Evolutionary conservation across 2,329 filamentous ascomycete genomes (phyloP).

Genomic region (Cadophora luteo-olivacea): DNA sequence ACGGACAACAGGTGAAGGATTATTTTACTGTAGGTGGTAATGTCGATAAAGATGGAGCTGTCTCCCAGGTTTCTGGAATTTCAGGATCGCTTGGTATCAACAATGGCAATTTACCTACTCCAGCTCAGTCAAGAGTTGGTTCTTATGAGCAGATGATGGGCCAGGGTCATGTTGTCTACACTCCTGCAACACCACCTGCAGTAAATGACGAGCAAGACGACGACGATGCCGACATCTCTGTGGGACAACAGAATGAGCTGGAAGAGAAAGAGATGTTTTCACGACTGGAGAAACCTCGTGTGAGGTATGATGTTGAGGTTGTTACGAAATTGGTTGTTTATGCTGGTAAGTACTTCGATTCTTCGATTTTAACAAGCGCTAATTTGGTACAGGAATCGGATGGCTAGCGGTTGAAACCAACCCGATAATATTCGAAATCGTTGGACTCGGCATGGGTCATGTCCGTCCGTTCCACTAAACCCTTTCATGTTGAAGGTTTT

Average conservation of each 20-base stretch:
- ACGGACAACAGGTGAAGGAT: conserved; percentile 25
- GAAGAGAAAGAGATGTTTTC: conserved; percentile 84
- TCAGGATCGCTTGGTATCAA: conserved; percentile 50
- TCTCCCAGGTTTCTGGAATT: conserved; percentile 49
- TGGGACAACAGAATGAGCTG: conserved; percentile 55
- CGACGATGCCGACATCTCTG: conserved; percentile 45
- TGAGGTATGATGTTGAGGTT: conserved; percentile 97
- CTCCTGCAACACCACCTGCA: conserved; percentile 44
- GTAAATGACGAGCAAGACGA: conserved; percentile 43
- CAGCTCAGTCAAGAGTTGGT: conserved; percentile 55
- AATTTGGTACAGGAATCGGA: conserved; percentile 68
- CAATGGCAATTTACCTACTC: conserved; percentile 52
- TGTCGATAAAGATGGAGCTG: conserved; percentile 35
- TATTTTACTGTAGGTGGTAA: conserved; percentile 24
- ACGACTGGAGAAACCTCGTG: conserved; percentile 81
- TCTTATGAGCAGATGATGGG: conserved; percentile 80
- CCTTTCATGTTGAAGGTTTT: too few species aligned
- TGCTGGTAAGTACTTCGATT: conserved; percentile 62
- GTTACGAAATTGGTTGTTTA: conserved; percentile 97
- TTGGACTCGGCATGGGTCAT: conserved; percentile 48
- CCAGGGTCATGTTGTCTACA: conserved; percentile 57
- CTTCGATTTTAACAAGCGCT: conserved; percentile 27
- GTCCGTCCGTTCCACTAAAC: conserved; percentile 27
- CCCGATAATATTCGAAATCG: conserved; percentile 51
- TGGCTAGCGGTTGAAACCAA: conserved; percentile 69